Evolutionary conservation across 495 filamentous ascomycete species (phyloP), one percentile per base, ranked within the genome.

Genomic region (Penicillium atrosanguineum): DNA sequence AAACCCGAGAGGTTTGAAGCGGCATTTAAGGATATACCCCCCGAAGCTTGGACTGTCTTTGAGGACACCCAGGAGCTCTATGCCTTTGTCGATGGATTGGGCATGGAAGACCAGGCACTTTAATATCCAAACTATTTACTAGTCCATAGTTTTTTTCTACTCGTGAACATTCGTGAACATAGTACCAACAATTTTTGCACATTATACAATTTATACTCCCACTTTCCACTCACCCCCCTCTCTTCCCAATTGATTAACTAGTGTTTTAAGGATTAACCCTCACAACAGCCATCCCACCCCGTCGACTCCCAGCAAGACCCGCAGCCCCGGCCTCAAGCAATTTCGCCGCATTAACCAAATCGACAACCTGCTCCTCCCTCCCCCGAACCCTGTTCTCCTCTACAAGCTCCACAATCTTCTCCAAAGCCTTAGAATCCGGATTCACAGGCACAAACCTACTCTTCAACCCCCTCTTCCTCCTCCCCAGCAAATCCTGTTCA

Each of bases 21-120:
- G 54, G 93, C 93, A 0, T 97, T 97, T 63, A 71, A 86, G 53
- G 84, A 78, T 42, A 74, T 96, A 23, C 88, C 89, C 1, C 78
- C 73, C 31, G 69, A 79, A 28, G 61, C 85, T 0, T 97, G 91
- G 91, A 81, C 82, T 61, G 83, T 92, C 1, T 96, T 95, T 73
- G 82, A 87, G 46, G 76, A 88, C 25, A 82, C 93, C 6, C 65
- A 74, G 31, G 90, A 95, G 69, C 53, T 89, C 23, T 69, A 78
- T 53, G 63, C 61, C 44, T 69, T 69, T 46, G 67, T 87, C 3
- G 74, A 75, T 54, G 61, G 62, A 21, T 55, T 86, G 50, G 68
- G 69, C 19, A 52, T 55, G 57, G 62, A 64, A 31, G 61, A 67
- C 31, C 52, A 48, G 36, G 54, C 20, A n/a, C 48, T 59, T 26